Evolutionary conservation across 352 stramenopile species (phyloP).

Genomic region (Pythium aristosporum): DNA sequence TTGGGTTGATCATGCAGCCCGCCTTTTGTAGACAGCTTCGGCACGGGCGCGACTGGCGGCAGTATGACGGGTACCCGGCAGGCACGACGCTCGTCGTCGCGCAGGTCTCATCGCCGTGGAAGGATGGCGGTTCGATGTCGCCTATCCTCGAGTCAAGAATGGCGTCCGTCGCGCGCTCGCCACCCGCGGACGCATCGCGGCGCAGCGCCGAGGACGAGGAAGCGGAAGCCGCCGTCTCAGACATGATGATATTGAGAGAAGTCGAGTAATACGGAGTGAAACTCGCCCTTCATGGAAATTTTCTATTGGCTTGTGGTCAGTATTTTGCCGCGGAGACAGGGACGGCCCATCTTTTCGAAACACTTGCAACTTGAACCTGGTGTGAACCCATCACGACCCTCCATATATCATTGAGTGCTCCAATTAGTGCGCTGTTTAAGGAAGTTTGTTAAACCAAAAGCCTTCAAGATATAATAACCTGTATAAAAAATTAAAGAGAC

Average conservation of each 20-base stretch:
- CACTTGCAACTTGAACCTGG: constrained; percentile 2
- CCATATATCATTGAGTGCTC: not conserved
- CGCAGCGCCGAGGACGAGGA: not conserved
- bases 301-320: not conserved
- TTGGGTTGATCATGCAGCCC: constrained; percentile 18
- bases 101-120: constrained; percentile 18
- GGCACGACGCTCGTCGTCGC: not conserved
- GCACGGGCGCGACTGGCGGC: constrained; percentile 13
- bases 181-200: constrained; percentile 1
- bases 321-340: not conserved
- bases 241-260: not conserved
- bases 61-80: constrained; percentile 5
- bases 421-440: not conserved
- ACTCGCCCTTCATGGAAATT: not conserved
- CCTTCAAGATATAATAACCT: not conserved
- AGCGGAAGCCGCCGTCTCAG: not conserved
- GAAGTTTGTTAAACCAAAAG: not conserved
- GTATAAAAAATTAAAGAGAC: not conserved
- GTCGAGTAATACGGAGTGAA: not conserved
- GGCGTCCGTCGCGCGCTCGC: not conserved
- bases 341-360: not conserved
- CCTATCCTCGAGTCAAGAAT: not conserved
- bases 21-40: constrained; percentile 23
- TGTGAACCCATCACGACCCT: not conserved
- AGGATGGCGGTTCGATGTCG: constrained; percentile 1